Conservation (phyloP, 2,329 filamentous ascomycete species). For the Neurospora sp. region DNA sequence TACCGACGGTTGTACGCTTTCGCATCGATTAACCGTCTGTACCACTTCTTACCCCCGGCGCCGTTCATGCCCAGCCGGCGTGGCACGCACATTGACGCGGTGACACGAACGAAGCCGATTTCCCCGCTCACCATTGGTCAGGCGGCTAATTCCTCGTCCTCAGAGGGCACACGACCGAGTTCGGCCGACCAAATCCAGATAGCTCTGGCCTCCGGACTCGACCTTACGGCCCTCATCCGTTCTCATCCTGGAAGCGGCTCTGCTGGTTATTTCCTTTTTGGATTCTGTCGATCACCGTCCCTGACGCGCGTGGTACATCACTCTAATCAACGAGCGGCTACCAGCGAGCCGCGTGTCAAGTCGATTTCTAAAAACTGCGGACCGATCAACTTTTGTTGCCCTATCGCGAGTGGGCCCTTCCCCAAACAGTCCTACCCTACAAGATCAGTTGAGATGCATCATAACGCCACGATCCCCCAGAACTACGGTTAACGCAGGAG, state of each 20-base stretch:
- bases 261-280: background rate
- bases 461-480: slow-evolving; percentile 5
- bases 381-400: slow-evolving; percentile 5
- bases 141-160: background rate
- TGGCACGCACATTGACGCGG: slow-evolving; percentile 1
- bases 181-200: background rate
- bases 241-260: background rate
- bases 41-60: slow-evolving; percentile 1
- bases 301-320: background rate
- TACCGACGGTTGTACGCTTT: background rate
- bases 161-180: background rate
- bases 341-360: slow-evolving; percentile 13
- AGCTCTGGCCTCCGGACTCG: background rate
- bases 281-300: slow-evolving; percentile 1
- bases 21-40: background rate
- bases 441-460: background rate
- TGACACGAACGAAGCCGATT: slow-evolving; percentile 1
- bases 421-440: background rate
- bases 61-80: slow-evolving; percentile 2
- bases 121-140: slow-evolving; percentile 1
- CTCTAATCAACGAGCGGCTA: slow-evolving; percentile 3
- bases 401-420: background rate
- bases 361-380: slow-evolving; percentile 6
- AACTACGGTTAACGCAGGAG: slow-evolving; percentile 4
- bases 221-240: background rate